phyloP scores from a whole-genome alignment of 2,329 filamentous ascomycete genomes.

The Monosporascus sp. region DNA sequence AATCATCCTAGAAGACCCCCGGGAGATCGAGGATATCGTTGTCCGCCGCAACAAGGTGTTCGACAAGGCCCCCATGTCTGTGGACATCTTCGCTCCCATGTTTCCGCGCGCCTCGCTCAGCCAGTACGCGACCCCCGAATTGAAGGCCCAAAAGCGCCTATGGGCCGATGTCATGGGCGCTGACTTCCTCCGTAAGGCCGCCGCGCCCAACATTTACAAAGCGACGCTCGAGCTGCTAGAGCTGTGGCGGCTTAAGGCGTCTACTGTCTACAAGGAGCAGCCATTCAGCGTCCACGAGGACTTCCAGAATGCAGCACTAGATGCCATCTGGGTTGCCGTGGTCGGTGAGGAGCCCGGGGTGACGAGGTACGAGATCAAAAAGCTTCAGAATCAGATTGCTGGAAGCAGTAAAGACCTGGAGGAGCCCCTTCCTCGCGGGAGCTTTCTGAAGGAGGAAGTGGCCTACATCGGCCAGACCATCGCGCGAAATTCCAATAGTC shows the following conservation, averaged over 20 bases:
- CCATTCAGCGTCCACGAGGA: constrained; percentile 30
- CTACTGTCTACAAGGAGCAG: constrained; percentile 3
- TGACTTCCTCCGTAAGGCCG: constrained; percentile 23
- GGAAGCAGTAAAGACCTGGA: background rate
- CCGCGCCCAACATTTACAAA: constrained; percentile 21
- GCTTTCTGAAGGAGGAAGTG: constrained; percentile 14
- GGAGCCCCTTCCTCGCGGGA: constrained; percentile 5
- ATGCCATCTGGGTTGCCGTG: constrained; percentile 32
- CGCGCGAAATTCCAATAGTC: constrained; percentile 8
- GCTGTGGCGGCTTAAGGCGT: constrained; percentile 21
- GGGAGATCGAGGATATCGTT: constrained; percentile 16
- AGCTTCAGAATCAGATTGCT: constrained; percentile 7
- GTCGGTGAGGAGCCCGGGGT: constrained; percentile 30
- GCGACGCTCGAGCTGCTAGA: constrained; percentile 18
- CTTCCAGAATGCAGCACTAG: constrained; percentile 28
- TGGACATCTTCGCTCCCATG: constrained; percentile 18
- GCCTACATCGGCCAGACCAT: constrained; percentile 15
- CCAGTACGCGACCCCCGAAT: constrained; percentile 20
- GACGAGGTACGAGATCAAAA: constrained; percentile 15
- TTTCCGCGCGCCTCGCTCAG: constrained; percentile 21
- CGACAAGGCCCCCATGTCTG: constrained; percentile 19
- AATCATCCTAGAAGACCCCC: constrained; percentile 13
- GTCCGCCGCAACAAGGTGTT: constrained; percentile 20
- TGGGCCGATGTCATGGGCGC: constrained; percentile 25
- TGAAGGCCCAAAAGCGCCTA: constrained; percentile 21